Percentiles rank a stretch among this genome's conserved stretches.
These are phyloP conservation scores for Pythium aristosporum DNA, from an alignment of 352 stramenopile species.

Conservation along the genomic window DNA sequence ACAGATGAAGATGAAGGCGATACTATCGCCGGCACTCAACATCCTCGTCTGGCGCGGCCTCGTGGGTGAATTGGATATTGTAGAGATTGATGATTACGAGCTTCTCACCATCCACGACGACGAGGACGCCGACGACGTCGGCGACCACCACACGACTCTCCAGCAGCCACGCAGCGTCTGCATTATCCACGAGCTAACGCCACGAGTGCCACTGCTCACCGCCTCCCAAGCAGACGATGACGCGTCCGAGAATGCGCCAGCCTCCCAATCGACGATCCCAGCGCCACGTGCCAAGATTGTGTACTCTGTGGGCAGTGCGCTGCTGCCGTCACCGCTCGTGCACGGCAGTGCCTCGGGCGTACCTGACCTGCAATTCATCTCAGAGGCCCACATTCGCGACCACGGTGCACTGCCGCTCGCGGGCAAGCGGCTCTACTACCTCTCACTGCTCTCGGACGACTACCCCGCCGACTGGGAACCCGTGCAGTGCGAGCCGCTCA, in stretches of 20 bases:
- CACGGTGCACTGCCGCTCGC: slow-evolving; percentile 43
- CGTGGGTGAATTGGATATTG: slow-evolving; percentile 26
- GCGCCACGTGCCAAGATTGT: slow-evolving; percentile 21
- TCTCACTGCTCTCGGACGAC: slow-evolving; percentile 51
- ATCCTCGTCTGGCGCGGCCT: slow-evolving; percentile 43
- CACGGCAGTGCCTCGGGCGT: not conserved
- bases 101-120: slow-evolving; percentile 24
- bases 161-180: slow-evolving; percentile 18
- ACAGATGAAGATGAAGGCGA: slow-evolving; percentile 44
- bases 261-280: not conserved
- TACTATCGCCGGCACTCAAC: slow-evolving; percentile 41
- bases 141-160: no score
- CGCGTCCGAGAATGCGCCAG: not conserved
- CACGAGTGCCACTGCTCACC: not conserved
- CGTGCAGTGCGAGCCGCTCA: slow-evolving; percentile 16
- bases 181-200: slow-evolving; percentile 25
- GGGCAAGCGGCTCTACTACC: slow-evolving; percentile 54
- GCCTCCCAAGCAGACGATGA: no score
- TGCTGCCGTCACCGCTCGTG: slow-evolving; percentile 2
- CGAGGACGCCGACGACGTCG: not conserved
- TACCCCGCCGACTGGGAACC: slow-evolving; percentile 46
- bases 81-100: slow-evolving; percentile 35
- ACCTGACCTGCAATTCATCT: slow-evolving; percentile 39
- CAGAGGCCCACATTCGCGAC: slow-evolving; percentile 36
- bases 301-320: slow-evolving; percentile 15